A percentile compares a stretch with the other conserved stretches of the same genome.
These are phyloP conservation scores for Isabelozyma rhagii DNA, from an alignment of 805 yeast species.

Conservation along the genomic window DNA sequence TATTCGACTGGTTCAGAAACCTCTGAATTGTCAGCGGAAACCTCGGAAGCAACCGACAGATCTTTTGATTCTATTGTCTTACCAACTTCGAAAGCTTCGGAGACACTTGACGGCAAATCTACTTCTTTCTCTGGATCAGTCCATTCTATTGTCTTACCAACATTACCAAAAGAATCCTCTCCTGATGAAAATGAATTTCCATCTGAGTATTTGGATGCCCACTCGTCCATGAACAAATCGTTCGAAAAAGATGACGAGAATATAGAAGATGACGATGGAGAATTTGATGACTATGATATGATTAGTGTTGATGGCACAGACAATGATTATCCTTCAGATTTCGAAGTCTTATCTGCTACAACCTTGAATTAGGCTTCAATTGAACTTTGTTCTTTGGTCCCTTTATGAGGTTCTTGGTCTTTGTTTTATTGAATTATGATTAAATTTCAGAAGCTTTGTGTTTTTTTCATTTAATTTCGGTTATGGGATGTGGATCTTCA, in stretches of 20 bases:
- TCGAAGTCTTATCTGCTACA: constrained; percentile 31
- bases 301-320: constrained; percentile 25
- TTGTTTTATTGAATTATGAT: not conserved
- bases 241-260: constrained; percentile 1
- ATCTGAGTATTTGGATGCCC: constrained; percentile 21
- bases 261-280: constrained; percentile 5
- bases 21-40: not conserved
- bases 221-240: constrained; percentile 5
- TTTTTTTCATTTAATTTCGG: not conserved
- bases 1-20: constrained; percentile 3
- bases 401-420: not conserved
- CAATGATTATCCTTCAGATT: constrained; percentile 33
- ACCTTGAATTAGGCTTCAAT: not conserved
- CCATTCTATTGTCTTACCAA: constrained; percentile 29
- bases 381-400: not conserved
- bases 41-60: not conserved
- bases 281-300: constrained; percentile 31
- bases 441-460: too few species aligned
- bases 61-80: not conserved
- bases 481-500: not conserved
- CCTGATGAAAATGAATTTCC: constrained; percentile 4
- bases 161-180: constrained; percentile 25
- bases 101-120: not conserved
- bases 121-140: constrained; percentile 11
- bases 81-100: not conserved